phyloP scores from a whole-genome alignment of 768 basidiomycete species.

The Lactarius pseudohatsudake region DNA sequence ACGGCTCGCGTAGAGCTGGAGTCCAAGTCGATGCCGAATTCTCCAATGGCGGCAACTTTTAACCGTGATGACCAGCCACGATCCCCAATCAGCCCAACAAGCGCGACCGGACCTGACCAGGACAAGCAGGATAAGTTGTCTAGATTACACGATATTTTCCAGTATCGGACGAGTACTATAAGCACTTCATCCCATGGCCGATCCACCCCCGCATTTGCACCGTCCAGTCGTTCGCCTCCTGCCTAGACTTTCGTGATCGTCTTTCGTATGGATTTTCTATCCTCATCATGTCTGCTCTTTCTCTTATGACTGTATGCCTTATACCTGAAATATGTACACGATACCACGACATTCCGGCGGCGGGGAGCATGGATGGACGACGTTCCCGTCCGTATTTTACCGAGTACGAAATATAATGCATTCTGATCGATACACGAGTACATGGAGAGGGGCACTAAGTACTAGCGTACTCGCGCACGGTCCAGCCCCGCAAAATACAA shows the following conservation, averaged over 20 bases:
- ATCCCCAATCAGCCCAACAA: conserved; percentile 29
- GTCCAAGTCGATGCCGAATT: conserved; percentile 21
- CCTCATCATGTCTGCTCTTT: conserved; percentile 1
- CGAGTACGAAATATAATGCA: conserved; percentile 3
- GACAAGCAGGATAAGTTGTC: conserved; percentile 64
- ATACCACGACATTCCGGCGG: conserved; percentile 8
- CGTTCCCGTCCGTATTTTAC: conserved; percentile 19
- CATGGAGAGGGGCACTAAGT: background rate
- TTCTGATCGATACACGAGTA: conserved; percentile 2
- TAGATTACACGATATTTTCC: conserved; percentile 77
- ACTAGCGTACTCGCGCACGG: background rate
- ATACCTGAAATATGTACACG: conserved; percentile 25
- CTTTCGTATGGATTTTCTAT: background rate
- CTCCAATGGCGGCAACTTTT: conserved; percentile 9
- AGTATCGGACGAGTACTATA: conserved; percentile 70
- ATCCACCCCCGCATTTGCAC: conserved; percentile 11
- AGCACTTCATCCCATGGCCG: conserved; percentile 44
- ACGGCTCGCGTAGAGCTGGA: conserved; percentile 26
- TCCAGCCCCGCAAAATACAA: background rate
- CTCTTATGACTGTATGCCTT: conserved; percentile 17
- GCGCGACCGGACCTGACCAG: conserved; percentile 34
- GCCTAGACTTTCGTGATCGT: background rate
- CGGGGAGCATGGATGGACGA: conserved; percentile 10
- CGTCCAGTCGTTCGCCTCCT: conserved; percentile 21
- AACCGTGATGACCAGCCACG: conserved; percentile 16